These are phyloP conservation scores for Clavulina sp. DNA, from an alignment of 768 basidiomycete genomes.

Conservation along the genomic window DNA sequence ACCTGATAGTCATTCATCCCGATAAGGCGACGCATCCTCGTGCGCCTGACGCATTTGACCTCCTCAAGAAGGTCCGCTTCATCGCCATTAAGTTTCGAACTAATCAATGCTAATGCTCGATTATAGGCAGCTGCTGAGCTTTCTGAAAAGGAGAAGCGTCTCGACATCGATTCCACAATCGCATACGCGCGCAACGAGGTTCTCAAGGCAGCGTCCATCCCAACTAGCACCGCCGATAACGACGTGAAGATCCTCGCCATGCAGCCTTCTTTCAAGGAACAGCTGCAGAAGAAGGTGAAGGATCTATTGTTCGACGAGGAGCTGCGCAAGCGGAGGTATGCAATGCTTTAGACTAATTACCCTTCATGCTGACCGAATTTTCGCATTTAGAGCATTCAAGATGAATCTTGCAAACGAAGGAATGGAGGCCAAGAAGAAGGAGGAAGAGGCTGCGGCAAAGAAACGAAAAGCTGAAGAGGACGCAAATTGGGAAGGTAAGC, in stretches of 20 bases:
- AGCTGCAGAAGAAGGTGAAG: constrained; percentile 55
- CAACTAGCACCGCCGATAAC: constrained; percentile 37
- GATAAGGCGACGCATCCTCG: constrained; percentile 85
- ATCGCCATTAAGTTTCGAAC: neutral
- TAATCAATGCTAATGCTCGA: neutral
- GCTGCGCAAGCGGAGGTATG: constrained; percentile 64
- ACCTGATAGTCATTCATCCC: constrained; percentile 76
- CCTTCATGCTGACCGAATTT: neutral
- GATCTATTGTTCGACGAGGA: constrained; percentile 84
- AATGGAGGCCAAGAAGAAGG: constrained; percentile 81
- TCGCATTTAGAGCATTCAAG: constrained; percentile 48
- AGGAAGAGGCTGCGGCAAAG: constrained; percentile 56
- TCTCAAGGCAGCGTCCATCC: constrained; percentile 45
- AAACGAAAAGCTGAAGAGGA: constrained; percentile 86
- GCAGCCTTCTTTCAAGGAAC: constrained; percentile 47
- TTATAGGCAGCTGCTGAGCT: constrained; percentile 69
- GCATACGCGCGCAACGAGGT: constrained; percentile 52
- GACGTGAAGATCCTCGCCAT: constrained; percentile 36
- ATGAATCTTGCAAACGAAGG: constrained; percentile 87
- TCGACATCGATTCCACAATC: constrained; percentile 65
- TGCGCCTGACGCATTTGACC: constrained; percentile 84
- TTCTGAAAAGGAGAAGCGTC: constrained; percentile 58
- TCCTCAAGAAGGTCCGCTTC: constrained; percentile 64
- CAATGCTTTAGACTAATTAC: constrained; percentile 1
- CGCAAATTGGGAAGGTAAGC: constrained; percentile 70